Evolutionary conservation across 371 early-diverging fungal species (phyloP), one percentile per base, ranked within the genome.

Genomic region (Racocetra persica): DNA sequence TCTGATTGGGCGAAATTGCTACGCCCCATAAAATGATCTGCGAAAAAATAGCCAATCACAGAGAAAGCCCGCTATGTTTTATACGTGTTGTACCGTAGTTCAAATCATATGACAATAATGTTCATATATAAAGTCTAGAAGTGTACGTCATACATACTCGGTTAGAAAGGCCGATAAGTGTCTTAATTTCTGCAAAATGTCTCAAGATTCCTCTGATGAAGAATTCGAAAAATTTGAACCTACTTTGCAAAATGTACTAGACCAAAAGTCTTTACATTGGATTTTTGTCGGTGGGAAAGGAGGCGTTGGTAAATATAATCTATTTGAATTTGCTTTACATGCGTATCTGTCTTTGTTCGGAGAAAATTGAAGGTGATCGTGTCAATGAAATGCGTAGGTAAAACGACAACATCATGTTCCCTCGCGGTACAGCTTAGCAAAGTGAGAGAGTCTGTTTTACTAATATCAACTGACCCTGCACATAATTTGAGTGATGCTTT

Each of bases 251-350:
- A 99, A 99, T 83, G 92, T 99, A 62, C 88, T 99, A 36, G 98
- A 98, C 84, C 98, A 99, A 89, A 89, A 91, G 26, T 93, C 97
- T 22, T 90, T 98, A 62, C 93, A 96, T 71, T 99, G 98, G 98
- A 96, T 99, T 82, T 99, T 99, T 89, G 98, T 98, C 62, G 99
- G 98, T 83, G 98, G 98, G 81, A 99, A 99, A 87, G 99, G 99
- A 81, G 99, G 99, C 85, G 98, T 99, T 81, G 99, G 98, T 87
- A 97, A 95, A 8, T 20, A 20, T 32, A 54, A 18, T 54, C 11
- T 55, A 26, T 89, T 51, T 18, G 4, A 2, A 54, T 73, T 32
- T 72, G 89, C 54, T 62, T 18, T 18, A 16, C 13, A 41, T 14
- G 16, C 0, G 16, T 62, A 60, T 24, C 24, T 70, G 10, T 2